Evolutionary conservation across 2,329 filamentous ascomycete species (phyloP), one percentile per base, ranked within the genome.

Genomic region (Ophiostoma sp.): DNA sequence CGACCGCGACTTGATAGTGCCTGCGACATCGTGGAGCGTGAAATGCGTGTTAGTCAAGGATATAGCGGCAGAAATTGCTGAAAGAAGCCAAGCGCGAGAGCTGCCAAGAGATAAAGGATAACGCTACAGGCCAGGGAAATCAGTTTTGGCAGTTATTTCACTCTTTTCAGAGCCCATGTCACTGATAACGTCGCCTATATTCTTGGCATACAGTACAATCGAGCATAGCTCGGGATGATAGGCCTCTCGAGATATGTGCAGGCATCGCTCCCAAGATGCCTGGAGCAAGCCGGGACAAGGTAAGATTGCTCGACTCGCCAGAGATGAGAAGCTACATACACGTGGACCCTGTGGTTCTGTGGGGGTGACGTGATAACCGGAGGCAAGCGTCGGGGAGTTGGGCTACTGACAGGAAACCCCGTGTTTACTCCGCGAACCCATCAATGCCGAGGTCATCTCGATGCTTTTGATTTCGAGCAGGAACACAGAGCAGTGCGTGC

Each of bases 51-150:
- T 67, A 41, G 65, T 44, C 65, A 27, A 44, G 35, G 20, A 41
- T 67, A 8, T 6, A 8, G 23, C 65, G 65, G 65, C 6, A 41
- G 35, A 39, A 67, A 67, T 67, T 67, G 23, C 65, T 39, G 11
- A 44, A 48, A 41, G 5, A 17, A 48, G 65, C 4, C 39, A 44
- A 67, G 35, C 65, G 65, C 23, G 10, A 31, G 20, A 31, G 65
- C 4, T 23, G 65, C 65, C 65, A 67, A 67, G 65, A 67, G 65
- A 67, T 67, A 67, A 67, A 62, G 57, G 52, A 57, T 57, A 57
- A 57, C 11, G 52, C 52, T 27, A 7, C 44, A 48, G 52, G 23
- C 13, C 52, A 57, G 23, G 8, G 4, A 8, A 7, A 57, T 27
- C 3, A 4, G 52, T 15, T 57, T 57, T 15, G 52, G 23, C 10